Conservation (phyloP, 768 basidiomycete genomes). For the Pleurotus cornucopiae region DNA sequence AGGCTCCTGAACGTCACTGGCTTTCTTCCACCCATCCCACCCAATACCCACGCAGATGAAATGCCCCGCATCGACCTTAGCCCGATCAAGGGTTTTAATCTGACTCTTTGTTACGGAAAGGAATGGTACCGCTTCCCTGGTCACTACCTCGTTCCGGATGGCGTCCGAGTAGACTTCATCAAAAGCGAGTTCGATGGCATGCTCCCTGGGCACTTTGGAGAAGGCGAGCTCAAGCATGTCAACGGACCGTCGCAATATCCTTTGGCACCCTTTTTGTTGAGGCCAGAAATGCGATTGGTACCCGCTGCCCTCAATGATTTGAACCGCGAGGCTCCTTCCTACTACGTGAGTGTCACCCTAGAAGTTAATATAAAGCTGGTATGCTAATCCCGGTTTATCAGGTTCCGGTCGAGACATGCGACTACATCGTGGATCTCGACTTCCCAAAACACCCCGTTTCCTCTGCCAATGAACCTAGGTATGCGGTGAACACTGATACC, state of each 20-base stretch:
- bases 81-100: constrained; percentile 61
- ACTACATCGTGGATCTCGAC: constrained; percentile 89
- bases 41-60: constrained; percentile 34
- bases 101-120: constrained; percentile 84
- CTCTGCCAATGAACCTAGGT: constrained; percentile 73
- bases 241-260: constrained; percentile 18
- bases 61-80: constrained; percentile 58
- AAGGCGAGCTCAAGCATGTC: constrained; percentile 23
- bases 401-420: constrained; percentile 73
- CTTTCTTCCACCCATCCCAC: constrained; percentile 46
- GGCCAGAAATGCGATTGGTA: constrained; percentile 57
- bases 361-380: no score
- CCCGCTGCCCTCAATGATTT: constrained; percentile 79
- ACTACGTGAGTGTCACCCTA: constrained; percentile 54
- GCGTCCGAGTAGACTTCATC: constrained; percentile 80
- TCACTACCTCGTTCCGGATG: constrained; percentile 83
- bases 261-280: constrained; percentile 40
- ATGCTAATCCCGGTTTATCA: constrained; percentile 19
- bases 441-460: constrained; percentile 64
- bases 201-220: constrained; percentile 78
- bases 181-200: constrained; percentile 90
- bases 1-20: constrained; percentile 72
- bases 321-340: constrained; percentile 73
- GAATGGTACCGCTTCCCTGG: constrained; percentile 97
- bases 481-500: constrained; percentile 52